Percentiles rank a stretch among this genome's conserved stretches.
Conservation (phyloP, 208 protist genomes). For the Leptomonas pyrrhocoris region DNA sequence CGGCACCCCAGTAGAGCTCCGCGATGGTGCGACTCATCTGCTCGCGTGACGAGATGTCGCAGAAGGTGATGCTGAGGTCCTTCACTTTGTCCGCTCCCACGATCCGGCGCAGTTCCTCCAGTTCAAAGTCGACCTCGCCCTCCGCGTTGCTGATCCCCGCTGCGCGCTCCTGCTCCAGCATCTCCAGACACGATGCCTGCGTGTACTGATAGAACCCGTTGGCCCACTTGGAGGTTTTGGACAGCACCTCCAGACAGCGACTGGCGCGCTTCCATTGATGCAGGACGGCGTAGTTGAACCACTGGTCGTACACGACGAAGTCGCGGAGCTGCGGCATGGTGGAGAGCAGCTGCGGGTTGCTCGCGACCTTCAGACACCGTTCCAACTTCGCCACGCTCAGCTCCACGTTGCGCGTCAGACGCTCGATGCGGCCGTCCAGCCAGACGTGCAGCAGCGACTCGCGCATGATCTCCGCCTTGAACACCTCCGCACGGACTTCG, state of each 20-base stretch:
- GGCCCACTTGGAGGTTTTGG: constrained; percentile 60
- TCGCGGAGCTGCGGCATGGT: constrained; percentile 61
- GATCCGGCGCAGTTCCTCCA: constrained; percentile 15
- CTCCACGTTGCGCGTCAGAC: constrained; percentile 44
- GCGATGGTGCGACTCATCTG: constrained; percentile 13
- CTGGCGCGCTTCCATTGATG: constrained; percentile 47
- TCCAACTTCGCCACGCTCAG: constrained; percentile 36
- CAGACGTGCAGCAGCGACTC: constrained; percentile 68
- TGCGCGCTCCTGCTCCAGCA: constrained; percentile 42
- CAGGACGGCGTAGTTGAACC: constrained; percentile 41
- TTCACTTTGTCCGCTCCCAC: constrained; percentile 7
- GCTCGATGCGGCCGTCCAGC: constrained; percentile 51
- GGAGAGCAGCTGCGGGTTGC: constrained; percentile 41
- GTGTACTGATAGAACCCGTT: constrained; percentile 62
- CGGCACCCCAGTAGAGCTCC: constrained; percentile 57
- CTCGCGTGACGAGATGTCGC: constrained; percentile 12
- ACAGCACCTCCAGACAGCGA: constrained; percentile 36
- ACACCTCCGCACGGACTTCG: constrained; percentile 28
- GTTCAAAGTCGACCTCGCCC: constrained; percentile 16
- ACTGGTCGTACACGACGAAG: constrained; percentile 68
- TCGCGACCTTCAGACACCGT: constrained; percentile 39
- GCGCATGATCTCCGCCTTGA: constrained; percentile 25
- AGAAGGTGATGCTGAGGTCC: constrained; percentile 16
- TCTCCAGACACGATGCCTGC: constrained; percentile 66
- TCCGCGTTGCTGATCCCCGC: constrained; percentile 21